These are phyloP conservation scores for Solanum aculeatissimum DNA, from an alignment of 305 asterid genomes.

Conservation along the genomic window DNA sequence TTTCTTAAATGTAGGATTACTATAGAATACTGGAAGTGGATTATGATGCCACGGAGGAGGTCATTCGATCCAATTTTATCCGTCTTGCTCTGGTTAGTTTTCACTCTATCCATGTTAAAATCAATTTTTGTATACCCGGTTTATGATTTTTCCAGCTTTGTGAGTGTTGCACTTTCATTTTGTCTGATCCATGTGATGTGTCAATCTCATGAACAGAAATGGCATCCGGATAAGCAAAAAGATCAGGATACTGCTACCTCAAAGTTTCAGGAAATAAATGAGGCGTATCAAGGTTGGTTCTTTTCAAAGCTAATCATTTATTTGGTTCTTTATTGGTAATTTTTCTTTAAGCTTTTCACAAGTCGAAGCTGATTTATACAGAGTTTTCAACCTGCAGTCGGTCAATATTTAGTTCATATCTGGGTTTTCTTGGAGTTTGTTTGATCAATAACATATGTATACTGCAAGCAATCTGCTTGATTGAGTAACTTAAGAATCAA, in stretches of 20 bases:
- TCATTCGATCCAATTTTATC: slow-evolving; percentile 67
- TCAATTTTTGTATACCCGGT: not conserved
- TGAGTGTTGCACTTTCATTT: not conserved
- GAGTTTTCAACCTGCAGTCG: not conserved
- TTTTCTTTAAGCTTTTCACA: not conserved
- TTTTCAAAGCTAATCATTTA: not conserved
- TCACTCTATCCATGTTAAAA: not conserved
- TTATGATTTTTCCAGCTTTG: not conserved
- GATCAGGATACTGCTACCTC: slow-evolving; percentile 49
- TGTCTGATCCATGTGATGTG: not conserved
- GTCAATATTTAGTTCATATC: not conserved
- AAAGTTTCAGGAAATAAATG: slow-evolving; percentile 81
- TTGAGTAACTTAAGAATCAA: not conserved
- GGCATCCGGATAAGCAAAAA: slow-evolving; percentile 95
- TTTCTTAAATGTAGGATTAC: slow-evolving; percentile 41
- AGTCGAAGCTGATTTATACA: not conserved
- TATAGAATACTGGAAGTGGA: slow-evolving; percentile 75
- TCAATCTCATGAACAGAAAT: slow-evolving; percentile 33
- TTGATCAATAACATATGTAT: not conserved
- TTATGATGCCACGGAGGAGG: slow-evolving; percentile 85
- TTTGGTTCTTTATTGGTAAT: not conserved
- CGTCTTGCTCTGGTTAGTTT: slow-evolving; percentile 79
- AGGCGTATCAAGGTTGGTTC: slow-evolving; percentile 74
- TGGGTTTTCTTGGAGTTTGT: not conserved
- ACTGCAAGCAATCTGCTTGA: not conserved